These are phyloP conservation scores for Pisolithus thermaeus DNA, from an alignment of 1,284 basidiomycete genomes.

Conservation along the genomic window DNA sequence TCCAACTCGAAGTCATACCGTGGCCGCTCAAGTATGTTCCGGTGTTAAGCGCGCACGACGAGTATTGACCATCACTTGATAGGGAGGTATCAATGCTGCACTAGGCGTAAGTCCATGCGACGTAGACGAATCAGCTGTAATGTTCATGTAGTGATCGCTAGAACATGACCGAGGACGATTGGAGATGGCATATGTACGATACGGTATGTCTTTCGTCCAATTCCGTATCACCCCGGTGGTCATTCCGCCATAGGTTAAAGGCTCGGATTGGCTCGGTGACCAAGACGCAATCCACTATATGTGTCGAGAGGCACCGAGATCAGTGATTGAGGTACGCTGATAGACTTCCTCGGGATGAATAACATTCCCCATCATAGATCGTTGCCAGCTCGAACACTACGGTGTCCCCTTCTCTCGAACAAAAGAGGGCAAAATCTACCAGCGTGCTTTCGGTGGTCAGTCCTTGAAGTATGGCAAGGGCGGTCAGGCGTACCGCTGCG, in stretches of 20 bases:
- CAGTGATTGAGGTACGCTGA: constrained; percentile 78
- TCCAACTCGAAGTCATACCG: constrained; percentile 98
- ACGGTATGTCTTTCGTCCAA: constrained; percentile 54
- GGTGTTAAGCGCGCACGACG: not conserved
- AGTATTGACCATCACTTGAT: constrained; percentile 16
- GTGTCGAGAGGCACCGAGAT: constrained; percentile 92
- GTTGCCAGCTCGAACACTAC: constrained; percentile 88
- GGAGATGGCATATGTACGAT: constrained; percentile 99
- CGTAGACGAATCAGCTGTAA: constrained; percentile 3
- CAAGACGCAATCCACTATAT: constrained; percentile 99
- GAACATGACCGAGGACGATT: constrained; percentile 99
- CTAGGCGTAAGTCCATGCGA: constrained; percentile 67
- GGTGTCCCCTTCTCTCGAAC: constrained; percentile 99
- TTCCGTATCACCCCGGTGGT: not conserved
- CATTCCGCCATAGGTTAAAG: constrained; percentile 72
- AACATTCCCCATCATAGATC: not conserved
- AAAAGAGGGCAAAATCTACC: constrained; percentile 99
- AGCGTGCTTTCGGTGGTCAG: constrained; percentile 98
- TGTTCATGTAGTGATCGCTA: constrained; percentile 26
- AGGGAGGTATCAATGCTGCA: constrained; percentile 99
- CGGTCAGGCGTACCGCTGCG: constrained; percentile 98
- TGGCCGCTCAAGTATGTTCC: constrained; percentile 85
- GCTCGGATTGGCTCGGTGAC: constrained; percentile 99
- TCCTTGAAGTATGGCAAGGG: constrained; percentile 97
- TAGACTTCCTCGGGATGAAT: not conserved